phyloP scores from a whole-genome alignment of 441 rosid genomes.

The Viola pubescens region DNA sequence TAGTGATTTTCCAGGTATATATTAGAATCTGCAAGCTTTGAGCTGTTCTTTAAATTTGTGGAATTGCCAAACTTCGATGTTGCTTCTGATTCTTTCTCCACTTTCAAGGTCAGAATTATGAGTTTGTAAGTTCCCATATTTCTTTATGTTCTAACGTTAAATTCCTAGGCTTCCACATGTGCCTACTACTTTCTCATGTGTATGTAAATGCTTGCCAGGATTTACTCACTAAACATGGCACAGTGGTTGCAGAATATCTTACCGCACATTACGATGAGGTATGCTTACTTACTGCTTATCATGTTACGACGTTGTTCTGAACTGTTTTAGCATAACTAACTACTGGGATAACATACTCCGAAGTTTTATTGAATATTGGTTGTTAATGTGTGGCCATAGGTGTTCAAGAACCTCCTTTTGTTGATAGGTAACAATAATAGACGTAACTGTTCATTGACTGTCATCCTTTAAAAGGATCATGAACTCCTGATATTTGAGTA shows the following conservation, averaged over 20 bases:
- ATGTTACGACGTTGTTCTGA: slow-evolving; percentile 5
- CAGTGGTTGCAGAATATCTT: slow-evolving; percentile 71
- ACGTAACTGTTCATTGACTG: too few species aligned
- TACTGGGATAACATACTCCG: slow-evolving; percentile 2
- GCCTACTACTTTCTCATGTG: slow-evolving; percentile 14
- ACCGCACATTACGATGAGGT: slow-evolving; percentile 85
- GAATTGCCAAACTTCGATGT: slow-evolving; percentile 90
- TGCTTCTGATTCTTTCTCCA: slow-evolving; percentile 95
- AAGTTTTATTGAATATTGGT: too few species aligned
- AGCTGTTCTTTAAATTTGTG: slow-evolving; percentile 91
- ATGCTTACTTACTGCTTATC: slow-evolving; percentile 23
- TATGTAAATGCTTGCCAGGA: slow-evolving; percentile 42
- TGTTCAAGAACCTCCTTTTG: slow-evolving; percentile 2
- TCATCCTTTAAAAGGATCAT: background rate
- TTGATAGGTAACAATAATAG: background rate
- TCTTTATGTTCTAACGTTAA: slow-evolving; percentile 9
- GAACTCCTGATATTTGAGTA: slow-evolving; percentile 3
- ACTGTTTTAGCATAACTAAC: slow-evolving; percentile 2
- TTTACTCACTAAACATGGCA: slow-evolving; percentile 76
- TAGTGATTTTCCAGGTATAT: slow-evolving; percentile 78
- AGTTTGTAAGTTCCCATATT: slow-evolving; percentile 19
- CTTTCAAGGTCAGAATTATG: slow-evolving; percentile 70
- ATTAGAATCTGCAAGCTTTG: slow-evolving; percentile 87
- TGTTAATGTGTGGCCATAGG: too few species aligned
- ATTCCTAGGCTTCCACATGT: slow-evolving; percentile 7